Evolutionary conservation across 306 rosid species (phyloP), one percentile per base, ranked within the genome.

Genomic region (Fragaria vesca): DNA sequence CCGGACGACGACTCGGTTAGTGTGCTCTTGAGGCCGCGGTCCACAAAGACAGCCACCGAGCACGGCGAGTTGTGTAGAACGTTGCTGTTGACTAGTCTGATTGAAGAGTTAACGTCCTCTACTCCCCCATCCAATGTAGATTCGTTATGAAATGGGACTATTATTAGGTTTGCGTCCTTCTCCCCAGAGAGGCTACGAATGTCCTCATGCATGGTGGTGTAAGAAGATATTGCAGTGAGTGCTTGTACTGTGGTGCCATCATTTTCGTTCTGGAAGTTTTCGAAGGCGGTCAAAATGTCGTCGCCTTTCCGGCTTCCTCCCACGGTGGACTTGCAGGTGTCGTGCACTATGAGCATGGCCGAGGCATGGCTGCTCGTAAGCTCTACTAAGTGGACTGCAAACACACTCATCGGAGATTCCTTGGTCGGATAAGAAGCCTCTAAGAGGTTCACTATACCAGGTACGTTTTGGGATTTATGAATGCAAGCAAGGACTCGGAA

Each of bases 401-500:
- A 47, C 52, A 47, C 52, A 47, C 52, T 47, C 17, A 47, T 47
- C 1, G 4, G 17, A 12, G 16, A 47, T 47, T 47, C 52, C 52
- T 12, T 47, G 52, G 52, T 47, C 17, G 52, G 52, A 47, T 47
- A 0, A 2, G 17, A 47, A 47, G 52, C 52, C 52, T 47, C 52
- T 5, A 47, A 12, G 52, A 47, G 52, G 52, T 47, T 47, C 17
- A 47, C 17, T 12, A 47, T 13, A 3, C 52, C 17, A 2, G 17
- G 10, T 12, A 47, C 52, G 52, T 47, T 47, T 13, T 12, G 52
- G 18, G 52, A 12, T 47, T 47, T 47, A 40, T 84, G 84, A 21
- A 80, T 24, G 47, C 87, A 80, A 52, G 47, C 48, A 3, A 84
- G 82, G 55, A 84, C 43, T 51, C 79, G 79, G 54, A 84, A 58